Conservation (phyloP, 73 alveolate genomes). For the Paramecium sexaurelia region DNA sequence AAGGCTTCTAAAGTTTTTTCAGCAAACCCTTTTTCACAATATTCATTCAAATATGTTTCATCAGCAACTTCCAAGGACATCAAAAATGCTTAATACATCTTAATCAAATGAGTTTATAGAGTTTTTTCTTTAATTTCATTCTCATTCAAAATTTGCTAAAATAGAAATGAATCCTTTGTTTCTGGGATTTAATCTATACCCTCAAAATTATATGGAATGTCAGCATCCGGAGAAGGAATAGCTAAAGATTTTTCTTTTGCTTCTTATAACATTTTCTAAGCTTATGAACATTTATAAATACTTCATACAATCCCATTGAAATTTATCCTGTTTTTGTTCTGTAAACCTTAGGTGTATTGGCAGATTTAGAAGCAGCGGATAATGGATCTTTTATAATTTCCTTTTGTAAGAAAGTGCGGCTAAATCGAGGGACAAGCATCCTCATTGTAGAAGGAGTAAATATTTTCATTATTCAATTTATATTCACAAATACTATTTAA, state of each 20-base stretch:
- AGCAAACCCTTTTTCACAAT: slow-evolving; percentile 8
- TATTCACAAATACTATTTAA: slow-evolving; percentile 35
- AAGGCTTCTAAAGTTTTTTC: slow-evolving; percentile 4
- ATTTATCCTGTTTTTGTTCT: slow-evolving; percentile 29
- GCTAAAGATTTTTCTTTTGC: slow-evolving; percentile 30
- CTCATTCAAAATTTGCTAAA: neutral
- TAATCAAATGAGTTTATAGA: neutral
- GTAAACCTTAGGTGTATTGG: neutral
- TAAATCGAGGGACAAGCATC: neutral
- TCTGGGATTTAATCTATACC: slow-evolving; percentile 49
- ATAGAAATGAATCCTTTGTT: slow-evolving; percentile 9
- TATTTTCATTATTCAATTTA: slow-evolving; percentile 1
- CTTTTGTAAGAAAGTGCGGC: neutral
- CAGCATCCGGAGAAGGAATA: slow-evolving; percentile 49
- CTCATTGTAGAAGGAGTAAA: neutral
- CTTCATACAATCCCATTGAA: slow-evolving; percentile 9
- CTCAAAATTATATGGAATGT: slow-evolving; percentile 43
- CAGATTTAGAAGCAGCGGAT: neutral
- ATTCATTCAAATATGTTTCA: neutral
- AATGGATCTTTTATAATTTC: neutral
- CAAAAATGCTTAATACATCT: slow-evolving; percentile 21
- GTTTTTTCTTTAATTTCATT: neutral
- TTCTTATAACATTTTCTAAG: slow-evolving; percentile 17
- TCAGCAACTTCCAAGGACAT: slow-evolving; percentile 14
- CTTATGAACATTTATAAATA: neutral